Base-by-base conservation (phyloP, 148 eudicot species). In the Fagopyrum tataricum region DNA sequence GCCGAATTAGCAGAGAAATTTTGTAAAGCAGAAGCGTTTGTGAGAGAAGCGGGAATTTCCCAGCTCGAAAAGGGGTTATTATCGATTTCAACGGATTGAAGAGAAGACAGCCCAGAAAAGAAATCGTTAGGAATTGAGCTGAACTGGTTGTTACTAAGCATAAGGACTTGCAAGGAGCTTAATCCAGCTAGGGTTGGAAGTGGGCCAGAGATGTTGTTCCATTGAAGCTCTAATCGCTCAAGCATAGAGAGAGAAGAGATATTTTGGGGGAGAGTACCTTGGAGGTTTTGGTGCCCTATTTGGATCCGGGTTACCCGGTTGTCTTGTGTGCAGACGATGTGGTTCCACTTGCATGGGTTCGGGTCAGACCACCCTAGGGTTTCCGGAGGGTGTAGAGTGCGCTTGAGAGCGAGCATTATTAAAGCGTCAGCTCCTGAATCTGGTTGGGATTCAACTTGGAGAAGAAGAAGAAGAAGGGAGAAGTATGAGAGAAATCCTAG, bases 1-100 rank as follows among this genome's bases (percentile, higher is more conserved):
- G 96, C 97, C 0, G 87, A 82, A 77, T 83, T 88, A 37, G 98
- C 98, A 6, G 98, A 93, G 80, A 93, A 91, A 72, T 85, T 93
- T 75, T 89, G 89, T 3, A 93, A 80, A 4, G 86, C 73, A 12
- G 97, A 85, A 62, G 92, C 87, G 75, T 81, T 78, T 70, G 48
- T 74, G 6, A 93, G 79, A 13, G 86, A 80, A 44, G 74, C 79
- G 26, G 98, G 98, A 14, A 93, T 86, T 72, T 81, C 79, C 98
- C 98, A 93, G 4, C 73, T 81, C 39, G 76, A 44, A 76, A 93
- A 86, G 0, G 97, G 97, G 78, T 93, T 91, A 48, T 89, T 84
- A 77, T 88, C 95, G 26, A 93, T 82, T 15, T 91, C 98, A 74
- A 91, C 84, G 75, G 92, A 81, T 52, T 83, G 91, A 37, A 93